phyloP scores from a whole-genome alignment of 2,329 filamentous ascomycete genomes.

The Penicillium psychrosexuale region DNA sequence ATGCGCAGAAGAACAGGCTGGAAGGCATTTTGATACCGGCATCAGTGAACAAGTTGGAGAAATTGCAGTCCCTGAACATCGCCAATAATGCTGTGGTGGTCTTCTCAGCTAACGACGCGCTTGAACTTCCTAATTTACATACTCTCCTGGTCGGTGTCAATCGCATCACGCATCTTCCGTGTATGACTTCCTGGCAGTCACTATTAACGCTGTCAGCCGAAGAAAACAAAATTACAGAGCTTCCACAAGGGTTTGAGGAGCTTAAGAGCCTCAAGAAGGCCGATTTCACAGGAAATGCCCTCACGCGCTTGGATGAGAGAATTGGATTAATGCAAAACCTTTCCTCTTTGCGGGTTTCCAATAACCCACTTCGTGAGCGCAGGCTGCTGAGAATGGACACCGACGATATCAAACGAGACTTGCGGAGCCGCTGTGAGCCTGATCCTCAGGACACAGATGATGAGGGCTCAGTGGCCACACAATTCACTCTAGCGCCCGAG shows the following conservation, averaged over 20 bases:
- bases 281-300: slow-evolving; percentile 82
- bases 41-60: slow-evolving; percentile 56
- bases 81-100: slow-evolving; percentile 68
- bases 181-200: slow-evolving; percentile 69
- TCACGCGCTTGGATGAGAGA: slow-evolving; percentile 70
- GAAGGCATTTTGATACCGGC: slow-evolving; percentile 67
- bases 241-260: slow-evolving; percentile 72
- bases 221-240: slow-evolving; percentile 71
- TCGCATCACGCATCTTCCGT: slow-evolving; percentile 68
- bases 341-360: slow-evolving; percentile 70
- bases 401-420: slow-evolving; percentile 72
- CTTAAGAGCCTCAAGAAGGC: slow-evolving; percentile 69
- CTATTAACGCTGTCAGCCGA: slow-evolving; percentile 72
- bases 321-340: slow-evolving; percentile 78
- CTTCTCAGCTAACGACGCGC: slow-evolving; percentile 46
- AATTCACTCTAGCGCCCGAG: slow-evolving; percentile 47
- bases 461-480: slow-evolving; percentile 41
- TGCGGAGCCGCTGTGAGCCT: slow-evolving; percentile 63
- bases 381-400: slow-evolving; percentile 78
- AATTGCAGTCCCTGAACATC: slow-evolving; percentile 73
- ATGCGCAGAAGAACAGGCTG: slow-evolving; percentile 74
- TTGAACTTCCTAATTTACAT: slow-evolving; percentile 70
- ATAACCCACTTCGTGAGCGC: slow-evolving; percentile 87
- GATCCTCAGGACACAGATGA: slow-evolving; percentile 40
- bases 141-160: slow-evolving; percentile 78